A percentile compares a stretch with the other conserved stretches of the same genome.
phyloP scores from a whole-genome alignment of 1,284 basidiomycete genomes.

The Cryptococcus maquisensis region DNA sequence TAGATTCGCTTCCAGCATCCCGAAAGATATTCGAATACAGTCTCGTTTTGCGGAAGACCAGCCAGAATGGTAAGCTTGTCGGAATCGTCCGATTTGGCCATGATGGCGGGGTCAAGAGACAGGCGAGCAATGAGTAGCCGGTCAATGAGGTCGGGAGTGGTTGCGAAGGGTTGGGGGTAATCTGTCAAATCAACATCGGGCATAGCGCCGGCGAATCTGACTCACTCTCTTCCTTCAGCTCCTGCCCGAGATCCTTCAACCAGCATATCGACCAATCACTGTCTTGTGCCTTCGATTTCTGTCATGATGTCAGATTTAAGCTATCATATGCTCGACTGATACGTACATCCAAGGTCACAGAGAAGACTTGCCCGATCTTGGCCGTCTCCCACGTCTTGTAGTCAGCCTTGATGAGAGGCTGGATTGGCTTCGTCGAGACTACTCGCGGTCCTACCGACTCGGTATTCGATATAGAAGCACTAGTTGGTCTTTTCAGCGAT shows the following conservation, averaged over 20 bases:
- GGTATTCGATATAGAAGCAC: constrained; percentile 18
- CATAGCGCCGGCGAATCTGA: constrained; percentile 6
- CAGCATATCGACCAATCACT: constrained; percentile 71
- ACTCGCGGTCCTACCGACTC: constrained; percentile 17
- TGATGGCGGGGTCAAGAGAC: constrained; percentile 68
- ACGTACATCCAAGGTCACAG: constrained; percentile 72
- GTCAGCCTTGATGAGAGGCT: constrained; percentile 33
- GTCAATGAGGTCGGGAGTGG: constrained; percentile 29
- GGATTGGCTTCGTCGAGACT: constrained; percentile 4
- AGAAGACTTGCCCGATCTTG: constrained; percentile 63
- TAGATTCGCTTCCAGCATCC: constrained; percentile 86
- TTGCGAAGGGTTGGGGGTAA: constrained; percentile 40
- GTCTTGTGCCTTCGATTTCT: constrained; percentile 67
- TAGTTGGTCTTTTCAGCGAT: constrained; percentile 11
- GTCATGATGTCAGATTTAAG: constrained; percentile 5
- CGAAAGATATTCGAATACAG: constrained; percentile 84
- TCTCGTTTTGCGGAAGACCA: constrained; percentile 71
- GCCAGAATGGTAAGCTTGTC: constrained; percentile 74
- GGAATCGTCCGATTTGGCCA: constrained; percentile 66
- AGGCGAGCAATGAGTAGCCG: constrained; percentile 81
- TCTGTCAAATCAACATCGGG: constrained; percentile 11
- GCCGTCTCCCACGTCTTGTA: constrained; percentile 71
- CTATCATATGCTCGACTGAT: background rate
- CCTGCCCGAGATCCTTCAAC: constrained; percentile 71
- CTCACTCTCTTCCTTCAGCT: constrained; percentile 68